Percentiles rank a stretch among this genome's conserved stretches.
Conservation (phyloP, 345 rosid genomes). For the Sisymbrium irio region DNA sequence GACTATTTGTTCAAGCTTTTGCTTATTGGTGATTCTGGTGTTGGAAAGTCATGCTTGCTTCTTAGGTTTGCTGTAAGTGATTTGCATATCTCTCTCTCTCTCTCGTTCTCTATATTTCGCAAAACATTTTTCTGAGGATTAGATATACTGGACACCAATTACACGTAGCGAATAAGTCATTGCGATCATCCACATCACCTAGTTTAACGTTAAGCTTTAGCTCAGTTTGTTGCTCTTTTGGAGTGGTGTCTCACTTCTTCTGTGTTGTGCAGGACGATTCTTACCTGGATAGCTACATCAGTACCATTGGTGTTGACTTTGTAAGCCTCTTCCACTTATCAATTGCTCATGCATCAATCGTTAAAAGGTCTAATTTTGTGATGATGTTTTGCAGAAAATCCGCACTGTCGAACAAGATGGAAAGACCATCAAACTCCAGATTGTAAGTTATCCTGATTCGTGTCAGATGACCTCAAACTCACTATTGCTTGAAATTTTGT, state of each 20-base stretch:
- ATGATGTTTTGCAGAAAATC: conserved; percentile 61
- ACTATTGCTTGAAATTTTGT: neutral
- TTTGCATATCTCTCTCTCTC: neutral
- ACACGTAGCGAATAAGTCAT: neutral
- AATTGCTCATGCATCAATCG: neutral
- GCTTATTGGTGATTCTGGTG: conserved; percentile 49
- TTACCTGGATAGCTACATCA: conserved; percentile 86
- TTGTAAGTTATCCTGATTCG: conserved; percentile 27
- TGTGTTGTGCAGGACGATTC: conserved; percentile 71
- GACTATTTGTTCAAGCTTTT: conserved; percentile 45
- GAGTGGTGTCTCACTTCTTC: neutral
- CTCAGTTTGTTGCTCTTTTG: neutral
- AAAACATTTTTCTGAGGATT: neutral
- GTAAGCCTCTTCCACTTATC: conserved; percentile 44
- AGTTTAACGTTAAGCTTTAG: neutral
- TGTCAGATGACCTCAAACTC: neutral
- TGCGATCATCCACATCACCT: neutral
- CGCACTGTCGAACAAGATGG: conserved; percentile 93
- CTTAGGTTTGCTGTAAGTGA: conserved; percentile 49
- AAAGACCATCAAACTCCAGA: conserved; percentile 54
- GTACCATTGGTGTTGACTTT: conserved; percentile 93
- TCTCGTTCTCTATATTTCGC: neutral
- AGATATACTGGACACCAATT: neutral
- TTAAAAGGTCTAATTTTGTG: neutral
- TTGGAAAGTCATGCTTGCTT: conserved; percentile 44